A percentile compares a stretch with the other conserved stretches of the same genome.
Conservation (phyloP, 2,329 filamentous ascomycete genomes). For the Tricladium varicosporioides region DNA sequence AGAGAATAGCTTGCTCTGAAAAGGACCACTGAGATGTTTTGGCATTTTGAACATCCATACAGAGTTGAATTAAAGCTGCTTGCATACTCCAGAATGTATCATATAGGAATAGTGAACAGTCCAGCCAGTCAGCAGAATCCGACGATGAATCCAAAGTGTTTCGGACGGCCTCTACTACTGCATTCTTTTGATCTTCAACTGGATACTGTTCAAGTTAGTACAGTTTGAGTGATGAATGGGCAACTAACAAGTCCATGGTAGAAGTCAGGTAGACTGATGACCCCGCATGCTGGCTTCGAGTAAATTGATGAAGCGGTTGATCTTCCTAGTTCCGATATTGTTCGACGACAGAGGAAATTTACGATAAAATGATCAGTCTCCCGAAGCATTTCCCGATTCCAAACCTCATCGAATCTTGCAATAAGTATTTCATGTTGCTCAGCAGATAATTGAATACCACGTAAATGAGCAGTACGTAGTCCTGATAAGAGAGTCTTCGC, state of each 20-base stretch:
- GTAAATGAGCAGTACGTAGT: conserved; percentile 9
- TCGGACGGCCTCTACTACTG: conserved; percentile 2
- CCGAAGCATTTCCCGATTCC: conserved; percentile 6
- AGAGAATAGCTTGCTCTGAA: neutral
- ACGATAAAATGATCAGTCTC: conserved; percentile 8
- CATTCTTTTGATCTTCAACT: neutral
- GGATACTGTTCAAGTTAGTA: too few species aligned
- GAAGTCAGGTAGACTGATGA: conserved; percentile 6
- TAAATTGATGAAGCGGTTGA: neutral
- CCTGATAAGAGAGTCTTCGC: conserved; percentile 10
- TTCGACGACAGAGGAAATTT: conserved; percentile 4
- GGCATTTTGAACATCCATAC: conserved; percentile 4
- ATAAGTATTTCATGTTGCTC: conserved; percentile 1
- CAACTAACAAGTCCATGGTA: too few species aligned
- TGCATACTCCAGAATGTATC: conserved; percentile 7
- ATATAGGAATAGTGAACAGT: conserved; percentile 10
- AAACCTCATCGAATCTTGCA: neutral
- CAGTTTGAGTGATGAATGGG: too few species aligned
- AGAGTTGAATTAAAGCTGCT: conserved; percentile 9
- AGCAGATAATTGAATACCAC: conserved; percentile 4
- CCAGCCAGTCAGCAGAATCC: conserved; percentile 12
- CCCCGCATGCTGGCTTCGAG: conserved; percentile 12
- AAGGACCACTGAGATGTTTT: neutral
- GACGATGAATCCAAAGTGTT: neutral
- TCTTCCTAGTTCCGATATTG: conserved; percentile 6